Percentiles rank a stretch among this genome's conserved stretches.
These are phyloP conservation scores for Lactarius evosmus DNA, from an alignment of 768 basidiomycete genomes.

Conservation along the genomic window DNA sequence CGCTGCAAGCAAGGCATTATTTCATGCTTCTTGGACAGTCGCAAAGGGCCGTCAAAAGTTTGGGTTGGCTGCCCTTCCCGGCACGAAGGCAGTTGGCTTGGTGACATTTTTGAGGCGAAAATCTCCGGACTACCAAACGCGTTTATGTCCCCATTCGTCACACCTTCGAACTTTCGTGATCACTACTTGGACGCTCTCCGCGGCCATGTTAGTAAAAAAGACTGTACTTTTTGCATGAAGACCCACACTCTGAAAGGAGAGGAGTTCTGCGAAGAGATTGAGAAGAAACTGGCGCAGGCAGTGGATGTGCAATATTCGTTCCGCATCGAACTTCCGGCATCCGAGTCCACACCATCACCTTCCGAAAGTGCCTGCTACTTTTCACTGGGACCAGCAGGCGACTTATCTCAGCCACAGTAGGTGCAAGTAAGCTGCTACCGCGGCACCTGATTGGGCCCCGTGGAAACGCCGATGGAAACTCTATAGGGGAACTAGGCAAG, in stretches of 20 bases:
- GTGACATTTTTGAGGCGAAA: not conserved
- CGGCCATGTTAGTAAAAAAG: not conserved
- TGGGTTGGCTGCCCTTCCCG: constrained; percentile 12
- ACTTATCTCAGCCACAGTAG: not conserved
- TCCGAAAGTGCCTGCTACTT: not conserved
- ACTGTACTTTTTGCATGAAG: constrained; percentile 4
- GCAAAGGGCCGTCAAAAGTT: not conserved
- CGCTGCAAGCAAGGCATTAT: not conserved
- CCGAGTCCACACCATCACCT: not conserved
- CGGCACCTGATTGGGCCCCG: not conserved
- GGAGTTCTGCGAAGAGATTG: not conserved
- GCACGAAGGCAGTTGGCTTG: no score
- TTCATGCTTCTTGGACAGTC: not conserved
- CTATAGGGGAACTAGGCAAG: not conserved
- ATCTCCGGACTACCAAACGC: not conserved
- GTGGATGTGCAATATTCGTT: not conserved
- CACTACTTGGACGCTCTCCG: not conserved
- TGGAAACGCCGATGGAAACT: not conserved
- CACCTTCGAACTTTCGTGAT: not conserved
- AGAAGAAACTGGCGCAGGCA: not conserved
- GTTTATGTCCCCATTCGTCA: not conserved
- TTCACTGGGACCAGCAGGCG: not conserved
- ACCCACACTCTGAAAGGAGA: constrained; percentile 9
- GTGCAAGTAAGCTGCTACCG: not conserved
- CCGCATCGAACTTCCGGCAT: no score